A percentile compares a stretch with the other conserved stretches of the same genome.
Conservation (phyloP, 495 filamentous ascomycete genomes). For the Choiromyces venosus region DNA sequence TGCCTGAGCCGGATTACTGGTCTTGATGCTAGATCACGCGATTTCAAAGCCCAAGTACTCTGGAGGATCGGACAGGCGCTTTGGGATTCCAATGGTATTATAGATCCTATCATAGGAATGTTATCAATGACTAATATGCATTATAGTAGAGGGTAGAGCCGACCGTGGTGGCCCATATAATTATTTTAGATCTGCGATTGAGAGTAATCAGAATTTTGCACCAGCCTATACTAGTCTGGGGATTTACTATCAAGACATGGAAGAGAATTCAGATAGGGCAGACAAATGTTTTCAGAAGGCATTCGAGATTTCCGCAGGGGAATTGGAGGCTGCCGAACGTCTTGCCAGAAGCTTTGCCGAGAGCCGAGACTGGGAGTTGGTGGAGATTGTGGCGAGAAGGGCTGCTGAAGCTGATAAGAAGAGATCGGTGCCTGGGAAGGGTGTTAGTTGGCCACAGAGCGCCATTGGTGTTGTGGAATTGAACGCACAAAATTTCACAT, state of each 20-base stretch:
- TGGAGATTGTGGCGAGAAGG: conserved; percentile 83
- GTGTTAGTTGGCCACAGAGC: conserved; percentile 93
- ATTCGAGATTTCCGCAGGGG: conserved; percentile 83
- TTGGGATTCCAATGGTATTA: conserved; percentile 57
- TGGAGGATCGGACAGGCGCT: conserved; percentile 85
- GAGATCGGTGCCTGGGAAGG: conserved; percentile 79
- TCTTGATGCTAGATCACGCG: conserved; percentile 54
- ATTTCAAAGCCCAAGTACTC: conserved; percentile 73
- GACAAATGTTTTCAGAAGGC: conserved; percentile 93
- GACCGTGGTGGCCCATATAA: conserved; percentile 72
- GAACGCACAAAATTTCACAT: conserved; percentile 84
- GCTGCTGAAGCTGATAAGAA: conserved; percentile 90
- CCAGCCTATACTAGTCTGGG: conserved; percentile 90
- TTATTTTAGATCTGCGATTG: conserved; percentile 75
- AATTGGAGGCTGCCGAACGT: conserved; percentile 81
- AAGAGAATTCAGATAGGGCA: conserved; percentile 74
- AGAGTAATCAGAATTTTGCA: conserved; percentile 81
- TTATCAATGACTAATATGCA: neutral
- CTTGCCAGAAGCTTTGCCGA: conserved; percentile 80
- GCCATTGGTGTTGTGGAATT: conserved; percentile 86
- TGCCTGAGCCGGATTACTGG: conserved; percentile 58
- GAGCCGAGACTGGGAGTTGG: conserved; percentile 88
- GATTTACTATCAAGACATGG: conserved; percentile 91
- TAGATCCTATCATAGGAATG: neutral
- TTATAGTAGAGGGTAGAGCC: conserved; percentile 50